Conservation (phyloP, 2,329 filamentous ascomycete genomes). For the Tolypocladium capitatum region DNA sequence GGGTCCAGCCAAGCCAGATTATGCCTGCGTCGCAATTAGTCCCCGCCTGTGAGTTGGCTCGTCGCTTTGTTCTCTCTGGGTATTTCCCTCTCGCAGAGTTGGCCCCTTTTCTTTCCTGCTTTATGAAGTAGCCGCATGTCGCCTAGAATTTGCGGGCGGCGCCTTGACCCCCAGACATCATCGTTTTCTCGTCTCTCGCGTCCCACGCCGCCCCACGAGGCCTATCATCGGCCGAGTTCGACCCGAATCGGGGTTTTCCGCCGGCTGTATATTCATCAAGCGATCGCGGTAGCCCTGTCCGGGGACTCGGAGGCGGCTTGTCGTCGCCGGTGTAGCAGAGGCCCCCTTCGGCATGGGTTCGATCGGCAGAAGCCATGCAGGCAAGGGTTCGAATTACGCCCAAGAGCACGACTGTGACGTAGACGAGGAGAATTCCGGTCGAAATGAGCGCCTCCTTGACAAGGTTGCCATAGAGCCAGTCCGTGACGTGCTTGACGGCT, state of each 20-base stretch:
- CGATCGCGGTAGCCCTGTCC: constrained; percentile 1
- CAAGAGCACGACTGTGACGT: constrained; percentile 62
- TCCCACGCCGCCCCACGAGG: background rate
- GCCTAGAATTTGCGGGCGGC: background rate
- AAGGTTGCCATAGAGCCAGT: constrained; percentile 54
- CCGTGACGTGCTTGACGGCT: constrained; percentile 57
- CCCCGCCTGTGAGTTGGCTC: background rate
- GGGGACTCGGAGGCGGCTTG: constrained; percentile 13
- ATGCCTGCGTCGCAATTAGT: background rate
- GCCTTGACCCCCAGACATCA: background rate
- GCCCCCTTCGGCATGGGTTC: constrained; percentile 40
- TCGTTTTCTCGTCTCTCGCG: background rate
- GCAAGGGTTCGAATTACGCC: constrained; percentile 55
- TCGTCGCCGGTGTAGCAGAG: constrained; percentile 21
- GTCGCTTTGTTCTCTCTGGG: background rate
- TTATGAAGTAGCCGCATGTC: background rate
- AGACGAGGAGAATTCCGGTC: constrained; percentile 58
- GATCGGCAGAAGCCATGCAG: constrained; percentile 46
- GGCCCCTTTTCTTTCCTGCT: background rate
- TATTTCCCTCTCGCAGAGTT: background rate
- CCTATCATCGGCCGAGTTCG: background rate
- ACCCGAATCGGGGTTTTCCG: background rate
- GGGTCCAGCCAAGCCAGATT: background rate
- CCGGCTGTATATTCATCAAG: background rate
- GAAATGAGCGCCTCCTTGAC: constrained; percentile 71